Base-by-base conservation (phyloP, 345 rosid species). In the Hibiscus syriacus region DNA sequence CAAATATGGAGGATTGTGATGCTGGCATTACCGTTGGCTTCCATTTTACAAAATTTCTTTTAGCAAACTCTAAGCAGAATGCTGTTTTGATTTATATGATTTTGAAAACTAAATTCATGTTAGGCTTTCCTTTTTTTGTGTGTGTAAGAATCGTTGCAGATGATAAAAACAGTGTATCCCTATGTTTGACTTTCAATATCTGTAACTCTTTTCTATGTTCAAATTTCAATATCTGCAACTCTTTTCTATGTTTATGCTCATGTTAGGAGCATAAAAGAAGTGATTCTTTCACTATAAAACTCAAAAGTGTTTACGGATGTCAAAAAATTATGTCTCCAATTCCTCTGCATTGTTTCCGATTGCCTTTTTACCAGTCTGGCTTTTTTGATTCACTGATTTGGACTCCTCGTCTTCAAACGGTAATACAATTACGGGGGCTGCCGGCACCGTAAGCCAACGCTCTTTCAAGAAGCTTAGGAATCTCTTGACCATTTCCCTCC, bases 391-490 rank as follows among this genome's bases (percentile, higher is more conserved):
- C 63, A 72, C 55, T 34, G 84, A 62, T 55, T 66, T 72, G 11
- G 86, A 77, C 23, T 79, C 89, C 41, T 80, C 77, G 52, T 52
- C 77, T 66, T 82, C 87, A 66, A 71, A 81, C 3, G 97, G 98
- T 74, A 90, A 80, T 10, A 90, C 98, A 11, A 81, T 74, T 11
- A 93, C 97, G 3, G 94, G 92, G 20, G 97, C 83, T 0, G 97
- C 97, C 43, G 96, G 96, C 70, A 93, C 72, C 22, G 85, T 88
- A 39, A 82, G 84, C 98, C 98, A 93, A 10, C 97, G 94, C 56
- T 93, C 97, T 79, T 77, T 86, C 63, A 93, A 30, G 6, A 87
- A 43, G 56, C 72, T 78, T 36, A 66, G 77, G 70, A 93, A 86
- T 77, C 64, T 86, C 64, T 66, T 78, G 27, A 85, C 98, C 94